phyloP scores from a whole-genome alignment of 176 grass and related monocot species.

The Saccharum officinarum region DNA sequence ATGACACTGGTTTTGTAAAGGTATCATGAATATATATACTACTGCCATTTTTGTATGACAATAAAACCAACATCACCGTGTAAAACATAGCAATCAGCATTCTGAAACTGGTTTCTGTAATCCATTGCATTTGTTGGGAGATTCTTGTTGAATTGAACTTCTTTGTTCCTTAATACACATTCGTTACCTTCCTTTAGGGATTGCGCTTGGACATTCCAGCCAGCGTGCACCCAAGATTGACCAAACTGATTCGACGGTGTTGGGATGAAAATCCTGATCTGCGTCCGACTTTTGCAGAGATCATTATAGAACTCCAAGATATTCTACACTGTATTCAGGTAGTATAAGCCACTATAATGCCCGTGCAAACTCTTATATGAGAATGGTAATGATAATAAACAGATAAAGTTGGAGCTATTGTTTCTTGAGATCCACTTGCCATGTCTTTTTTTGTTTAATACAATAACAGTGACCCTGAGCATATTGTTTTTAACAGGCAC shows the following conservation, averaged over 20 bases:
- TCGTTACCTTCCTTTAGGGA: conserved; percentile 45
- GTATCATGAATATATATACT: not conserved
- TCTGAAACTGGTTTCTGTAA: not conserved
- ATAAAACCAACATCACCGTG: not conserved
- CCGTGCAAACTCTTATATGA: not conserved
- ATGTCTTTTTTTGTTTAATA: not conserved
- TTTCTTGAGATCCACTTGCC: not conserved
- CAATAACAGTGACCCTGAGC: not conserved
- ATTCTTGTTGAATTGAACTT: not conserved
- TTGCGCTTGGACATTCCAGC: conserved; percentile 63
- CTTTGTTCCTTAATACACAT: not conserved
- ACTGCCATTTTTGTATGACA: not conserved
- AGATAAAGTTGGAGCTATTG: not conserved
- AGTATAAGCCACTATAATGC: not conserved
- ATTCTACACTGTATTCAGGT: conserved; percentile 67
- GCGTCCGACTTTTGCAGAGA: conserved; percentile 64
- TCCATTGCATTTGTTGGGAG: not conserved
- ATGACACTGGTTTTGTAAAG: not conserved
- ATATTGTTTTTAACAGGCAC: conserved; percentile 37
- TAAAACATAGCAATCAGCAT: not conserved
- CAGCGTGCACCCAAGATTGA: conserved; percentile 51
- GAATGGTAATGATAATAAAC: not conserved
- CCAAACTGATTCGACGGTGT: conserved; percentile 56
- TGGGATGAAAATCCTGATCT: conserved; percentile 61
- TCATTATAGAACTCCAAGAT: conserved; percentile 62